Percentiles rank a stretch among this genome's conserved stretches.
Conservation (phyloP, 768 basidiomycete species). For the Mycena indigotica region DNA sequence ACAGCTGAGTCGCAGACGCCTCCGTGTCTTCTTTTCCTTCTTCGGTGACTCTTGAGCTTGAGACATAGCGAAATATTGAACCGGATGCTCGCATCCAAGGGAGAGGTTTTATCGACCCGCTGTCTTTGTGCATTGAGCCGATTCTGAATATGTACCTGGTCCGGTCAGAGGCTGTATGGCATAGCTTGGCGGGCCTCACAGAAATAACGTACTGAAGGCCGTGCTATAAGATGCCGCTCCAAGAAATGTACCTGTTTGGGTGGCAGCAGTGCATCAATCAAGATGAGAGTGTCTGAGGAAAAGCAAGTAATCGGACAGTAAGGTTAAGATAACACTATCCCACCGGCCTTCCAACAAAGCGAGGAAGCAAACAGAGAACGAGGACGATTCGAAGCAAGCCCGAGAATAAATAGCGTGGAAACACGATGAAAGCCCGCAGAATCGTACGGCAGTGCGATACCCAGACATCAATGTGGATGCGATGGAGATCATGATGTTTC, state of each 20-base stretch:
- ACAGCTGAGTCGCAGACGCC: conserved; percentile 53
- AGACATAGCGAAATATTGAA: conserved; percentile 11
- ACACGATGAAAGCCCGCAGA: not conserved
- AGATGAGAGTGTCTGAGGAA: not conserved
- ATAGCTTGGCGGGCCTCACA: conserved; percentile 20
- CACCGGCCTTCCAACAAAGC: too few species aligned
- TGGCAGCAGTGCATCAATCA: conserved; percentile 19
- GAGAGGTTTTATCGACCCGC: too few species aligned
- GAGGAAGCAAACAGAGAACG: not conserved
- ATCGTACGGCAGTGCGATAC: not conserved
- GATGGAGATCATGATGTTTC: not conserved
- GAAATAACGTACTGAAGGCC: conserved; percentile 17
- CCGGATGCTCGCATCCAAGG: conserved; percentile 7
- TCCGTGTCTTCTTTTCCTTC: conserved; percentile 53
- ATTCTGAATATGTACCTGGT: conserved; percentile 18
- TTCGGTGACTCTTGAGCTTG: conserved; percentile 11
- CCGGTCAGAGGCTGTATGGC: conserved; percentile 17
- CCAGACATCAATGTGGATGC: not conserved
- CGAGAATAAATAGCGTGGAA: not conserved
- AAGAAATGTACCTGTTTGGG: conserved; percentile 18
- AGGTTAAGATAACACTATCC: too few species aligned
- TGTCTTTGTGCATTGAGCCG: conserved; percentile 12
- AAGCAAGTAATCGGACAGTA: not conserved
- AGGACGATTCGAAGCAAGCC: not conserved
- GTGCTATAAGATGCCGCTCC: conserved; percentile 17